Percentiles rank a stretch among this genome's conserved stretches.
phyloP scores from a whole-genome alignment of 1,284 basidiomycete genomes.

The Leccinum laetum region DNA sequence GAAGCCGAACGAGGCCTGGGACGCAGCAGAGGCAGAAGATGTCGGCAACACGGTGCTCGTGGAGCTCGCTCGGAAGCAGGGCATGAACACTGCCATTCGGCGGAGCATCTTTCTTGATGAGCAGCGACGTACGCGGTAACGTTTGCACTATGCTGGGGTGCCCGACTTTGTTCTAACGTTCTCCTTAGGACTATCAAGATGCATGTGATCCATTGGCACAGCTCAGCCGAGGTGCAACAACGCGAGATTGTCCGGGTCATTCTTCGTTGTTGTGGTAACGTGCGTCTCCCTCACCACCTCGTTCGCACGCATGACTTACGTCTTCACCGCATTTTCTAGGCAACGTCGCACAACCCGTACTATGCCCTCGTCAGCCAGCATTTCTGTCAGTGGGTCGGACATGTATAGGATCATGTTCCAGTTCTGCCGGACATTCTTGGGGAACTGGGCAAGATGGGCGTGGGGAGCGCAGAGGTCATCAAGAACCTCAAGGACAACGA shows the following conservation, averaged over 20 bases:
- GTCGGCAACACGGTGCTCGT: slow-evolving; percentile 55
- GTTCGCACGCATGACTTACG: neutral
- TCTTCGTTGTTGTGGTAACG: slow-evolving; percentile 92
- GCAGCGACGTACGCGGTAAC: slow-evolving; percentile 73
- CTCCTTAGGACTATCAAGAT: slow-evolving; percentile 86
- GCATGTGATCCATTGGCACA: slow-evolving; percentile 87
- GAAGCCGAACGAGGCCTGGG: slow-evolving; percentile 7
- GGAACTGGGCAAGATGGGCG: slow-evolving; percentile 81
- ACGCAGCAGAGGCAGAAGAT: slow-evolving; percentile 22
- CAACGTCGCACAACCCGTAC: slow-evolving; percentile 77
- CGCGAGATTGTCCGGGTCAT: slow-evolving; percentile 93
- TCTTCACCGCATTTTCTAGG: slow-evolving; percentile 45
- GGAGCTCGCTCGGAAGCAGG: slow-evolving; percentile 52
- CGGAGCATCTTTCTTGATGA: slow-evolving; percentile 65
- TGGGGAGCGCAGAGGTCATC: slow-evolving; percentile 81
- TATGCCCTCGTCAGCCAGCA: slow-evolving; percentile 87
- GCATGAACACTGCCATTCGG: too few relatives aligned
- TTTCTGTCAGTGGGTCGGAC: slow-evolving; percentile 69
- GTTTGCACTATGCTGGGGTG: neutral
- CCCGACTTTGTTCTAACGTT: neutral
- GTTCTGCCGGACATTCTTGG: slow-evolving; percentile 95
- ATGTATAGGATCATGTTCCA: slow-evolving; percentile 92
- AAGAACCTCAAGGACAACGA: slow-evolving; percentile 57
- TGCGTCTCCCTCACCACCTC: slow-evolving; percentile 29
- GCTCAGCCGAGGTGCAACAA: slow-evolving; percentile 86